Evolutionary conservation across 352 stramenopile species (phyloP).

Genomic region (Phytopythium mirpurense): DNA sequence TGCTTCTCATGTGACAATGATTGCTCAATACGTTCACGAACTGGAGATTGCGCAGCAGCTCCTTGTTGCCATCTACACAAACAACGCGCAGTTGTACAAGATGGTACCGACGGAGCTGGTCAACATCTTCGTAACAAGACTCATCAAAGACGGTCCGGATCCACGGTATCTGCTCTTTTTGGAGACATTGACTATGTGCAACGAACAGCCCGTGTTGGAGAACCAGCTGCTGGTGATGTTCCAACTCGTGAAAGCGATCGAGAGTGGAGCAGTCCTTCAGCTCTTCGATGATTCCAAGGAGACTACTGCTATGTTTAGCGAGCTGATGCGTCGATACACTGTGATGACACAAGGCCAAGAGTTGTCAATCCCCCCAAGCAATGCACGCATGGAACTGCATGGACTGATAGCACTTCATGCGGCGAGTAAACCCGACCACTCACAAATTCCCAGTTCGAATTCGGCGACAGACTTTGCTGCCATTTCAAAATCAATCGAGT

Average conservation of each 20-base stretch:
- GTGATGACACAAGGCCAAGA: conserved; percentile 7
- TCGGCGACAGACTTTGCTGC: neutral
- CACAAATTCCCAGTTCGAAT: neutral
- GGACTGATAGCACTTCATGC: neutral
- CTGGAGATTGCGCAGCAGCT: conserved; percentile 58
- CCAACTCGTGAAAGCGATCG: conserved; percentile 59
- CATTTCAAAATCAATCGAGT: conserved; percentile 36
- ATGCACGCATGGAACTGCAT: neutral
- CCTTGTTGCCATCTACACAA: conserved; percentile 43
- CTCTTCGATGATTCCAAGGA: conserved; percentile 40
- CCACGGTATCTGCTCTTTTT: conserved; percentile 56
- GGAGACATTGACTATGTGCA: conserved; percentile 52
- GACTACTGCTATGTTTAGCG: conserved; percentile 21
- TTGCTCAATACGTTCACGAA: conserved; percentile 46
- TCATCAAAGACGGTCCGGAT: conserved; percentile 35
- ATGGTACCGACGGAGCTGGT: conserved; percentile 50
- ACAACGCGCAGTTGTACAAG: conserved; percentile 48
- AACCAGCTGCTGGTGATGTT: conserved; percentile 69
- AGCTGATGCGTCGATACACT: conserved; percentile 24
- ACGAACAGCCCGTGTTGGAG: conserved; percentile 49
- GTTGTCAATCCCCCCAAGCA: neutral
- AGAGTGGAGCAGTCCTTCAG: conserved; percentile 42
- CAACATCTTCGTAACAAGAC: conserved; percentile 38
- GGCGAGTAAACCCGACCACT: neutral
- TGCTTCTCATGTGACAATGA: conserved; percentile 37